Conservation (phyloP, 2,329 filamentous ascomycete genomes). For the Paracamarosporium sp. region DNA sequence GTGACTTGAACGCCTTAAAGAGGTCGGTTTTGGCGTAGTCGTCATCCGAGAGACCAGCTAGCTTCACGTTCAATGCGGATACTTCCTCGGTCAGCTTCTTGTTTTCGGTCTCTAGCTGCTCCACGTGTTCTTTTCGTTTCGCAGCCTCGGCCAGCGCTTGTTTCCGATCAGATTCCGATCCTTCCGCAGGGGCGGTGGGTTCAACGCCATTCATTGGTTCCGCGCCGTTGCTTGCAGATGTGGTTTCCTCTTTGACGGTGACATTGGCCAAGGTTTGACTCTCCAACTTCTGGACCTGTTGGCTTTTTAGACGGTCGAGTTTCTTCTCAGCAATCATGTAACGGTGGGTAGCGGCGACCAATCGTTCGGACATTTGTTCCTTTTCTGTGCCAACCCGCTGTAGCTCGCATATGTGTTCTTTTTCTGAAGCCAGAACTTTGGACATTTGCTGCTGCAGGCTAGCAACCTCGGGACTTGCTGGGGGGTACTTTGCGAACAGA, state of each 20-base stretch:
- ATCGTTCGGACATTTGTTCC: slow-evolving; percentile 81
- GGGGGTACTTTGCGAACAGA: slow-evolving; percentile 63
- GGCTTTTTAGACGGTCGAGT: slow-evolving; percentile 85
- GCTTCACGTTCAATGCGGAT: slow-evolving; percentile 70
- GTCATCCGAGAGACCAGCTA: slow-evolving; percentile 82
- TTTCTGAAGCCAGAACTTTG: slow-evolving; percentile 79
- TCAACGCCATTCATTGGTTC: slow-evolving; percentile 66
- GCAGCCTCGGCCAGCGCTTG: slow-evolving; percentile 77
- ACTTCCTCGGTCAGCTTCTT: slow-evolving; percentile 79
- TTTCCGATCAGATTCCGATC: slow-evolving; percentile 76
- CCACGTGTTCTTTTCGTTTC: slow-evolving; percentile 89
- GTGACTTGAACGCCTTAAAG: slow-evolving; percentile 88
- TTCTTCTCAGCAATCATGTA: slow-evolving; percentile 97
- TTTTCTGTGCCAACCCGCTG: slow-evolving; percentile 80
- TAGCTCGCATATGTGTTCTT: slow-evolving; percentile 77
- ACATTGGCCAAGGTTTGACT: slow-evolving; percentile 68
- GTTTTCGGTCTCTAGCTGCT: slow-evolving; percentile 78
- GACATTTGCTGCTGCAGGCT: slow-evolving; percentile 79
- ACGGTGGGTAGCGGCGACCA: slow-evolving; percentile 86
- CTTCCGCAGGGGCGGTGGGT: slow-evolving; percentile 64
- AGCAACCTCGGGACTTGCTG: slow-evolving; percentile 70
- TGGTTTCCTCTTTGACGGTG: slow-evolving; percentile 42
- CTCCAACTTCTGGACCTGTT: slow-evolving; percentile 89
- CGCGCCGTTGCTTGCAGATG: slow-evolving; percentile 58
- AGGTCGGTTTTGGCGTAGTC: slow-evolving; percentile 92